Conservation (phyloP, 208 protist species). For the Crithidia fasciculata region DNA sequence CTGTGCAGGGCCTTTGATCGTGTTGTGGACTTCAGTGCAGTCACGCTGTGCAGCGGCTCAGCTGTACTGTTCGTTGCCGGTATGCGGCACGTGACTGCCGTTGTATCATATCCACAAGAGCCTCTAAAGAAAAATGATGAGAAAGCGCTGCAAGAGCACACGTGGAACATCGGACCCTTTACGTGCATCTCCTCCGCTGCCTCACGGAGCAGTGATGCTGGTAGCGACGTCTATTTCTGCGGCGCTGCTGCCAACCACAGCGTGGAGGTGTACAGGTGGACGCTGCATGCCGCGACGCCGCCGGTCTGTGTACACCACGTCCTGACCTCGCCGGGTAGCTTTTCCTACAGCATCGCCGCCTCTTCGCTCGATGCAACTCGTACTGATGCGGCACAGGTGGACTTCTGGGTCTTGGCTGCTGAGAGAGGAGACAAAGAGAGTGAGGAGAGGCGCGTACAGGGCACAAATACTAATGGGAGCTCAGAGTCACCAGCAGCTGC, state of each 20-base stretch:
- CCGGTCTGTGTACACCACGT: conserved; percentile 36
- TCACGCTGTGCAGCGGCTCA: neutral
- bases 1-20: conserved; percentile 12
- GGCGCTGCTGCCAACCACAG: conserved; percentile 15
- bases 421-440: neutral
- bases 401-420: conserved; percentile 27
- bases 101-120: neutral
- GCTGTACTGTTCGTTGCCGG: conserved; percentile 20
- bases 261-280: conserved; percentile 31
- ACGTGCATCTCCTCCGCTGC: conserved; percentile 11
- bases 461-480: too few relatives aligned
- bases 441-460: too few relatives aligned
- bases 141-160: conserved; percentile 4
- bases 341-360: conserved; percentile 22
- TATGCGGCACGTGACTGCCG: conserved; percentile 8
- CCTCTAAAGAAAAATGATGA: too few relatives aligned
- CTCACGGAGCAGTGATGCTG: too few relatives aligned
- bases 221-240: conserved; percentile 5
- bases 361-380: neutral
- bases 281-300: neutral
- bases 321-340: conserved; percentile 12
- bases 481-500: too few relatives aligned
- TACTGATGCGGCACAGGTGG: neutral
- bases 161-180: conserved; percentile 28
- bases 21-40: conserved; percentile 21